These are phyloP conservation scores for Umbelopsis vinacea DNA, from an alignment of 192 early-diverging fungal species.

Conservation along the genomic window DNA sequence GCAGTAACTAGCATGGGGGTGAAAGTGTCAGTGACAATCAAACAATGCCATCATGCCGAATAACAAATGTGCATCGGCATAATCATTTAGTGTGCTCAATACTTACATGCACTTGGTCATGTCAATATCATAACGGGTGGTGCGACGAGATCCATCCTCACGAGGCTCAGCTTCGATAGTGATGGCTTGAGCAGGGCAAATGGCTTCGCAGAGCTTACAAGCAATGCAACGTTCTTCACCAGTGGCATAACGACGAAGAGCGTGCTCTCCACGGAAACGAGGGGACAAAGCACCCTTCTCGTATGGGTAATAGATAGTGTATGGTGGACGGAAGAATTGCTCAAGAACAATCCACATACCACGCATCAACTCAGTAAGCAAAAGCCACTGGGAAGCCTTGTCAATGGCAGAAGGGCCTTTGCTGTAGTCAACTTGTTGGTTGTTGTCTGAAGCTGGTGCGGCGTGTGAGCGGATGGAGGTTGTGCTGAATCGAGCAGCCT, in stretches of 20 bases:
- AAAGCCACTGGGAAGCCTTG: conserved; percentile 73
- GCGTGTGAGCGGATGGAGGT: conserved; percentile 26
- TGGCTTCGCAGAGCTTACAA: conserved; percentile 97
- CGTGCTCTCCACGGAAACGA: conserved; percentile 97
- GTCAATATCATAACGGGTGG: conserved; percentile 98
- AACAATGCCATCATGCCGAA: neutral
- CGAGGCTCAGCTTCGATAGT: conserved; percentile 97
- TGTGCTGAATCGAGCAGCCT: conserved; percentile 32
- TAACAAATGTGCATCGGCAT: no score
- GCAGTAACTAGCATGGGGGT: conserved; percentile 75
- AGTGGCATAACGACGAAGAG: conserved; percentile 91
- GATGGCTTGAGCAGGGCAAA: conserved; percentile 98
- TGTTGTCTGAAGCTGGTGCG: conserved; percentile 22
- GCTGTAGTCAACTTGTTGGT: conserved; percentile 29
- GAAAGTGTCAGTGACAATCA: conserved; percentile 5
- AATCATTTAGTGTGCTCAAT: neutral
- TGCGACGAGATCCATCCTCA: conserved; percentile 91
- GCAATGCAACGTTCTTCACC: conserved; percentile 99
- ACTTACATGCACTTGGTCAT: conserved; percentile 93
- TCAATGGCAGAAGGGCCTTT: conserved; percentile 43
- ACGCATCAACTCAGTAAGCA: conserved; percentile 90
- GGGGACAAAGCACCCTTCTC: conserved; percentile 95
- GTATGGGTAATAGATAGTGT: conserved; percentile 94
- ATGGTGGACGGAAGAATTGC: conserved; percentile 93
- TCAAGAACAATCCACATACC: conserved; percentile 93